Evolutionary conservation across 139 green algal genomes (phyloP), one percentile per base, ranked within the genome.

Genomic region (Gonium pectorale): DNA sequence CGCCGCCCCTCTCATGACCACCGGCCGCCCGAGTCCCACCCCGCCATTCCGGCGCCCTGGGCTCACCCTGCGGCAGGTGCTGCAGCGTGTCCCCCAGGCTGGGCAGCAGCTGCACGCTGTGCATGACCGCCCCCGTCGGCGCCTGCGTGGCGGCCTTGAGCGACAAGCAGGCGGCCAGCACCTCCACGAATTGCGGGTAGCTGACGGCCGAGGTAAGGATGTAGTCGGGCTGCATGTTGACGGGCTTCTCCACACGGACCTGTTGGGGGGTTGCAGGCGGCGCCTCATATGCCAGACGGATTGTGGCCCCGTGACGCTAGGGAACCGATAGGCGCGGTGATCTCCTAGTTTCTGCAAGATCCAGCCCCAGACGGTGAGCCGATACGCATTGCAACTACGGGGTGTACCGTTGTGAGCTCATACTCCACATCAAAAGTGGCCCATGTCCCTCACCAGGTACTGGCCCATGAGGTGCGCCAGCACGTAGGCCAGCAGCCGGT

Each of bases 131-230:
- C 27, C 81, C 62, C 2, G 35, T 70, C 35, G 80, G 81, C 24
- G 33, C 64, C 64, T 89, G 79, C 2, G 79, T 86, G 15, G 80
- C 85, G 51, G 67, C 82, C 46, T 86, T 86, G 54, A 93, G 27
- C 29, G 86, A 73, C 59, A 90, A 33, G 64, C 88, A 91, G 27
- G 51, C 37, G 35, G 51, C 52, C 60, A 93, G 46, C 29, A 91
- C 60, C 83, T 93, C 88, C 26, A 93, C 72, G 64, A 93, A 92
- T 69, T 92, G 88, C 0, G 90, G 90, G 74, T 93, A 93, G 19
- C 70, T 70, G 31, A 89, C 85, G 35, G 83, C n/a, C 43, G 67
- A 27, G 35, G 26, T 43, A 63, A 91, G 64, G 9, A 91, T 56
- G 40, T 59, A 9, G 9, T 86, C 69, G 9, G 88, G 88, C 46